Evolutionary conservation across 257 asterid genomes (phyloP), one percentile per base, ranked within the genome.

Genomic region (Cynanchum wilfordii): DNA sequence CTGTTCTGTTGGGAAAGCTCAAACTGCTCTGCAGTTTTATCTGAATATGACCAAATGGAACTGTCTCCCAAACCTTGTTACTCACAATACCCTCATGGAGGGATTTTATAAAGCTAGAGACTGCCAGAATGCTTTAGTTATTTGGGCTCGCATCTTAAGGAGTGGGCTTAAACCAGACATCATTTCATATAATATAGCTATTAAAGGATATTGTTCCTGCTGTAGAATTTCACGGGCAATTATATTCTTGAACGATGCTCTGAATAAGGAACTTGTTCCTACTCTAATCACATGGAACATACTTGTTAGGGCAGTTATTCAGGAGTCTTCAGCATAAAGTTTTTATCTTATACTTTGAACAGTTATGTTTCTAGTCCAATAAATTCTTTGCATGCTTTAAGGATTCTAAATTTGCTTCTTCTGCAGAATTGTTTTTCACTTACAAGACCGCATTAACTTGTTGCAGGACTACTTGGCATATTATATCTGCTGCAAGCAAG

Each of bases 181-280:
- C 77, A 82, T 92, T 74, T 87, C 99, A 67, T 95, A 90, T 79
- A 95, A 95, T 85, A 92, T 95, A 68, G 75, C 89, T 68, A 87
- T 95, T 33, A 90, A 92, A 84, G 99, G 98, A 59, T 90, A 89
- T 66, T 90, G 92, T 80, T 95, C 95, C 85, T 86, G 89, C 88
- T 66, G 85, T 70, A 87, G 87, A 82, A 59, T 90, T 82, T 76
- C 92, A 16, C 74, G 52, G 76, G 96, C 96, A 63, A 57, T 83
- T 76, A 72, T 79, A 71, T 87, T 86, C 83, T 86, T 95, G 57
- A 84, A 87, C 49, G 82, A 86, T 83, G 97, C 97, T 73, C 68
- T 87, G 83, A 49, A 80, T 40, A 83, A 79, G 81, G 82, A 85
- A 60, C 79, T 86, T 77, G 82, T 79, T 77, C 98, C 98, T 17